Evolutionary conservation across 139 green algal species (phyloP), one percentile per base, ranked within the genome.

Genomic region (Tetradesmus lagerheimii): DNA sequence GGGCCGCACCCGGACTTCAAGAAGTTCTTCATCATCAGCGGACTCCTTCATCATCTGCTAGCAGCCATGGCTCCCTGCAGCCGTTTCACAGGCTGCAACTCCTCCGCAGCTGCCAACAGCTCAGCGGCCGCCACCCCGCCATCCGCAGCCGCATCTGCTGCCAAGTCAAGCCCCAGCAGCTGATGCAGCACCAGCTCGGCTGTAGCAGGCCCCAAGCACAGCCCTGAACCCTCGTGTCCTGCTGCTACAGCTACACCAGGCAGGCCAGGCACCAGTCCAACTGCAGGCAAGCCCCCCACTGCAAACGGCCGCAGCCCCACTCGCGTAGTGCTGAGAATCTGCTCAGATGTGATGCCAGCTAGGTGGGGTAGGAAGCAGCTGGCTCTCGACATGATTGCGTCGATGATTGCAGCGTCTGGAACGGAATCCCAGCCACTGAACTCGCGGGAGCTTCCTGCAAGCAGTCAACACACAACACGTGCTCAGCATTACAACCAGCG

Each of bases 211-310:
- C 92, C 95, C 41, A 97, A 84, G 27, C 90, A 95, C 29, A 98
- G 91, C 11, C 96, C 96, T 39, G 95, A 97, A 37, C 96, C 96
- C 80, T 98, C 96, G 83, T 98, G 96, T 2, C 96, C 96, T 12
- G 95, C 95, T 31, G 96, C 95, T 0, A 98, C 74, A 31, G 92
- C 93, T 38, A 97, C 77, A 87, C 92, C 92, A 43, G 88, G 90
- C 31, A 90, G 64, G 6, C 91, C 93, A 0, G 85, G 80, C 9
- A 97, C 86, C 0, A 92, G 89, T 0, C 95, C 95, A 31, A 98
- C 90, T 18, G 95, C 81, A 0, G 96, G 96, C 83, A 93, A 12
- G 0, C 93, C 92, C 6, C 93, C 93, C 35, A 91, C 39, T 27
- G 94, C 91, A 86, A 92, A 97, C 0, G 96, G 96, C 16, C 96